phyloP scores from a whole-genome alignment of 2,329 filamentous ascomycete species.

The Cytospora paraplurivora region DNA sequence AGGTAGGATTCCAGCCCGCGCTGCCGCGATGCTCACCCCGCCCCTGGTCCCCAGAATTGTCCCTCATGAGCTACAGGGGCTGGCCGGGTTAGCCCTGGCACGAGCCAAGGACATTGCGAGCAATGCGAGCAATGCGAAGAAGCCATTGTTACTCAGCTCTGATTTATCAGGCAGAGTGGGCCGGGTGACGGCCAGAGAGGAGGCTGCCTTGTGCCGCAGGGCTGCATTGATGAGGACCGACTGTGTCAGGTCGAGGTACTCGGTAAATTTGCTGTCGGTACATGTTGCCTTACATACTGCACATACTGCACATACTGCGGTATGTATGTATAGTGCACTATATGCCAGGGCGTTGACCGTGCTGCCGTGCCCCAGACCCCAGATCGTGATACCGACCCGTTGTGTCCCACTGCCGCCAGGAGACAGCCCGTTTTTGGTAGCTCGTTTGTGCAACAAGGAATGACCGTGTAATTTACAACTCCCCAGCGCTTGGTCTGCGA shows the following conservation, averaged over 20 bases:
- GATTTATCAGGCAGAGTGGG: constrained; percentile 16
- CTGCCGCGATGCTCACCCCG: constrained; percentile 3
- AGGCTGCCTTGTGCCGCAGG: constrained; percentile 15
- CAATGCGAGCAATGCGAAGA: background rate
- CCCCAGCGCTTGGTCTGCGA: background rate
- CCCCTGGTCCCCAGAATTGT: background rate
- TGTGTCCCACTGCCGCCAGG: constrained; percentile 9
- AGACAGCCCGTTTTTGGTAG: background rate
- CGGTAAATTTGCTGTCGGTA: constrained; percentile 17
- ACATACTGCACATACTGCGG: too few relatives aligned
- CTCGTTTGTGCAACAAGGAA: constrained; percentile 7
- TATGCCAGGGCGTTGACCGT: constrained; percentile 6
- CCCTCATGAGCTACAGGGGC: constrained; percentile 5
- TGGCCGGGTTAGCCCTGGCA: constrained; percentile 5
- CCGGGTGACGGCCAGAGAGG: constrained; percentile 7
- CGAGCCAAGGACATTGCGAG: constrained; percentile 13
- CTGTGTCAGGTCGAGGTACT: constrained; percentile 22
- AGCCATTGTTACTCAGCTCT: constrained; percentile 4
- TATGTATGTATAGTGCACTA: background rate
- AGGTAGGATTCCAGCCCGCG: constrained; percentile 11
- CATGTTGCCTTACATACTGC: background rate
- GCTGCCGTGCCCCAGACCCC: constrained; percentile 7
- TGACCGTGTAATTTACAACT: constrained; percentile 6
- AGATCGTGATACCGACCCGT: constrained; percentile 21
- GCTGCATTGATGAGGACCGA: constrained; percentile 5